phyloP scores from a whole-genome alignment of 2,329 filamentous ascomycete species.

The Neocucurbitaria cava region DNA sequence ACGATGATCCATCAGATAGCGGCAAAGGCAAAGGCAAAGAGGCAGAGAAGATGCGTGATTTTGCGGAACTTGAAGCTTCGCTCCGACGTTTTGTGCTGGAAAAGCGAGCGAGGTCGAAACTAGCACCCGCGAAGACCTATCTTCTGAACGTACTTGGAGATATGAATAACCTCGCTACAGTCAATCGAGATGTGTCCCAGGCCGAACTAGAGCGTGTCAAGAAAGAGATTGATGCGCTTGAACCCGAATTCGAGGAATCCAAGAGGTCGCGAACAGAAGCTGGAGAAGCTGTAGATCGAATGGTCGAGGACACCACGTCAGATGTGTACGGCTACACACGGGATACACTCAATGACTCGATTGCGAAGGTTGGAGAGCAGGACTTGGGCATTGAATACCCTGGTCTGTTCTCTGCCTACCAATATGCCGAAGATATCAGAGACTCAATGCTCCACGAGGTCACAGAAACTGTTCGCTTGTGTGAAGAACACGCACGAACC shows the following conservation, averaged over 20 bases:
- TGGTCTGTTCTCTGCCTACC: slow-evolving; percentile 82
- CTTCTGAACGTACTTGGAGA: slow-evolving; percentile 92
- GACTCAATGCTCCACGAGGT: slow-evolving; percentile 91
- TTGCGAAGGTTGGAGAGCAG: slow-evolving; percentile 75
- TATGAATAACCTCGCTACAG: slow-evolving; percentile 78
- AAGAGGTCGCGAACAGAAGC: slow-evolving; percentile 81
- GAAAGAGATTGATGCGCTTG: slow-evolving; percentile 79
- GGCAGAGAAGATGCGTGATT: slow-evolving; percentile 84
- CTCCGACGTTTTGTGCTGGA: slow-evolving; percentile 92
- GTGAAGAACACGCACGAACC: slow-evolving; percentile 83
- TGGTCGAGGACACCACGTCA: slow-evolving; percentile 83
- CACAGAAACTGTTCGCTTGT: slow-evolving; percentile 75
- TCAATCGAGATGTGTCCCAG: slow-evolving; percentile 87
- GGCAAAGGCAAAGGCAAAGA: slow-evolving; percentile 70
- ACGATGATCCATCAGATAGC: slow-evolving; percentile 53
- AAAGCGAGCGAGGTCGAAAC: slow-evolving; percentile 92
- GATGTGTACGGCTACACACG: slow-evolving; percentile 87
- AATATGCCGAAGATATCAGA: slow-evolving; percentile 93
- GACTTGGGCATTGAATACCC: slow-evolving; percentile 86
- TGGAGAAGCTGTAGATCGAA: slow-evolving; percentile 78
- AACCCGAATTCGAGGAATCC: slow-evolving; percentile 84
- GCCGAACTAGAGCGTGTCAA: slow-evolving; percentile 84
- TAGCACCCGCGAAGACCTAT: slow-evolving; percentile 95
- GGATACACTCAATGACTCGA: slow-evolving; percentile 75
- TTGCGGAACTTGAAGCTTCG: slow-evolving; percentile 87